Evolutionary conservation across 495 filamentous ascomycete genomes (phyloP), one percentile per base, ranked within the genome.

Genomic region (Chlorociboria aeruginascens): DNA sequence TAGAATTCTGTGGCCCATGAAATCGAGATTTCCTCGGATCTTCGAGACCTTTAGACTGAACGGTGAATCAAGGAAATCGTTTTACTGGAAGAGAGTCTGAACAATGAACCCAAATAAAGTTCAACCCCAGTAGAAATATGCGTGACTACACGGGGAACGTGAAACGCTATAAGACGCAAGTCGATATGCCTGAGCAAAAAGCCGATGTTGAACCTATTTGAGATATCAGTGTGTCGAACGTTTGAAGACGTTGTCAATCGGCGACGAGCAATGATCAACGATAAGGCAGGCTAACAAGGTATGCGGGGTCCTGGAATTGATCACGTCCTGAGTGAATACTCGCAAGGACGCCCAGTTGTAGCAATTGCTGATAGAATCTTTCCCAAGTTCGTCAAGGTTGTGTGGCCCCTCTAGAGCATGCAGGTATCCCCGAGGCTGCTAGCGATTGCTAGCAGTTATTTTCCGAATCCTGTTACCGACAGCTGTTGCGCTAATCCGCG

Each of bases 91-190:
- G 20, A 25, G 20, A 25, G 20, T 25, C 20, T 25, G 20, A 4
- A 25, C 20, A 2, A 25, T 25, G 20, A 4, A 2, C 20, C 20
- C 20, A 25, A 25, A 25, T 25, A 25, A 25, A 4, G 20, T 4
- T 25, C 20, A 25, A 25, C 4, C 20, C 20, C 20, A 25, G 20
- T 25, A 25, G 20, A 25, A 25, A 25, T 25, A 25, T 25, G 20
- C 20, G 20, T 25, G n/a, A n/a, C n/a, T 25, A 25, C 20, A 25
- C 45, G 32, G 25, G 40, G 45, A 30, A 47, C 32, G 8, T 53
- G 50, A 57, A 53, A 57, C 54, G 40, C 14, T 49, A 58, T 54
- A 52, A 34, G 44, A 53, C 45, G 55, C 45, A 52, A 29, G 33
- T 40, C 20, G 35, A 50, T 58, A 52, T 58, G 51, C 51, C 55